phyloP scores from a whole-genome alignment of 2,329 filamentous ascomycete genomes.

The Didymella segeticola region DNA sequence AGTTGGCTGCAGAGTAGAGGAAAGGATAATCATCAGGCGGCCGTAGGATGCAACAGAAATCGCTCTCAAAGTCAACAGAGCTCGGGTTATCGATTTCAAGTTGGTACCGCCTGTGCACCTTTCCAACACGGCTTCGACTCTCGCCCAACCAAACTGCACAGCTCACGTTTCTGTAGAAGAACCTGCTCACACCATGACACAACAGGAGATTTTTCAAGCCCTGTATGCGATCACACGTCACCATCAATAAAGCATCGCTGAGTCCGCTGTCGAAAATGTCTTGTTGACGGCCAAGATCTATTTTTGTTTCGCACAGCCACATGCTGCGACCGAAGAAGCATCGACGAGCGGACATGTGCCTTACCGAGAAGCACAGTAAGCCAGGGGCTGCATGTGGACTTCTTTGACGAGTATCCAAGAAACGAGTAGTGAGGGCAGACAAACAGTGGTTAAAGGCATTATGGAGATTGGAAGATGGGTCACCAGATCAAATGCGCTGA shows the following conservation, averaged over 20 bases:
- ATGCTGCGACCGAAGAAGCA: constrained; percentile 13
- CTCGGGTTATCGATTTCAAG: not conserved
- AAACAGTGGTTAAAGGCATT: not conserved
- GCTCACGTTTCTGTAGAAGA: not conserved
- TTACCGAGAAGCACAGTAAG: constrained; percentile 2
- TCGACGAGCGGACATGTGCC: constrained; percentile 12
- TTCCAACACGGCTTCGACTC: not conserved
- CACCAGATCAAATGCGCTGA: not conserved
- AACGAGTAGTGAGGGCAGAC: not conserved
- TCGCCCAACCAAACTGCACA: not conserved
- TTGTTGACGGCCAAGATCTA: constrained; percentile 19
- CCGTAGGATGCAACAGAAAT: not conserved
- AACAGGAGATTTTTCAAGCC: not conserved
- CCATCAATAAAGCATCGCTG: constrained; percentile 7
- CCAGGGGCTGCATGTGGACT: constrained; percentile 9
- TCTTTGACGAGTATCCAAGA: not conserved
- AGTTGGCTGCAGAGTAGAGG: not conserved
- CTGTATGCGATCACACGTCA: constrained; percentile 14
- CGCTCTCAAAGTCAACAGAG: not conserved
- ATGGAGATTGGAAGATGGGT: not conserved
- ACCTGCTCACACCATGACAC: not conserved
- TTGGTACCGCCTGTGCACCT: not conserved
- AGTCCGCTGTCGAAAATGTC: constrained; percentile 12
- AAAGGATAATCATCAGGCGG: not conserved
- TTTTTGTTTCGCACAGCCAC: constrained; percentile 19